These are phyloP conservation scores for Jacaranda mimosifolia DNA, from an alignment of 257 asterid species.

Conservation along the genomic window DNA sequence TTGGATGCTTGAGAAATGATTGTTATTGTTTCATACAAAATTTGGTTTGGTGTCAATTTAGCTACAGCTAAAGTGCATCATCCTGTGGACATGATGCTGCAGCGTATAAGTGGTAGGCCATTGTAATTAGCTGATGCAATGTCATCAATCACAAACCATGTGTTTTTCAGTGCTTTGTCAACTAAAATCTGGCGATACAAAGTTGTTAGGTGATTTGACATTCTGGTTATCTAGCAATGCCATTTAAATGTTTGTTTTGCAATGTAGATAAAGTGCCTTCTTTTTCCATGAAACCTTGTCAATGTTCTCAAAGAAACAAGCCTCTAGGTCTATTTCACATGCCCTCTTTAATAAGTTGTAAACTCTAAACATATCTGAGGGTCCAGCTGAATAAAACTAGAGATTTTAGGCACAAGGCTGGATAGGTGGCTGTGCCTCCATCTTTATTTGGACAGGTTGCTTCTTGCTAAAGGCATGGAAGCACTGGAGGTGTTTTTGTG, in stretches of 20 bases:
- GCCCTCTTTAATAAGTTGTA: background rate
- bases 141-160: background rate
- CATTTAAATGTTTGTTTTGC: background rate
- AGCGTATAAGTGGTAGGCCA: conserved; percentile 20
- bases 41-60: conserved; percentile 6
- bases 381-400: background rate
- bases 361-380: background rate
- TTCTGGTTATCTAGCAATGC: conserved; percentile 1
- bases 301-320: background rate
- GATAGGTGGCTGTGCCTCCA: background rate
- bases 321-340: background rate
- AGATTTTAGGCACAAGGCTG: conserved; percentile 8
- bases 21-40: conserved; percentile 11
- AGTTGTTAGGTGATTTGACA: conserved; percentile 25
- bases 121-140: background rate
- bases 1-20: conserved; percentile 13
- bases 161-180: conserved; percentile 2
- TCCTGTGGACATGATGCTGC: conserved; percentile 5
- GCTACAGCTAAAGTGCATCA: background rate
- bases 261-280: background rate
- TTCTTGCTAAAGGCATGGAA: background rate
- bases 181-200: background rate
- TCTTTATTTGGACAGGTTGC: background rate
- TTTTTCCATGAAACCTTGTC: conserved; percentile 4
- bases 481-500: background rate